A percentile compares a stretch with the other conserved stretches of the same genome.
These are phyloP conservation scores for Malassezia cuniculi DNA, from an alignment of 1,284 basidiomycete species.

Conservation along the genomic window DNA sequence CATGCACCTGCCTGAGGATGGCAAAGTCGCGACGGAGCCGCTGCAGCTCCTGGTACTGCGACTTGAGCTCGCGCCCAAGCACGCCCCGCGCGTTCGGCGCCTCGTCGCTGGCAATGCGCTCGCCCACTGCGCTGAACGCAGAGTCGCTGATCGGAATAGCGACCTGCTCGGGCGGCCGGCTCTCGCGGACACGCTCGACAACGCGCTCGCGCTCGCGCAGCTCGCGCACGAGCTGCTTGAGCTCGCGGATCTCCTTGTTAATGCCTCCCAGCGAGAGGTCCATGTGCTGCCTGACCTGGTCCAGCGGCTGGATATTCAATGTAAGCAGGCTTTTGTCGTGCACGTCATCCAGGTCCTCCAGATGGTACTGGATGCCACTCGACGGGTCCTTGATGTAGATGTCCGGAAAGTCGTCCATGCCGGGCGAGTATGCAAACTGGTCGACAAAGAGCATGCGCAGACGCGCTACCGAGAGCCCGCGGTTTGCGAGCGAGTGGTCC, in stretches of 20 bases:
- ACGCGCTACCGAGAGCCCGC: constrained; percentile 55
- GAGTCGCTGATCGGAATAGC: constrained; percentile 27
- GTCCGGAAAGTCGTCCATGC: constrained; percentile 78
- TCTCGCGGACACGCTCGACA: neutral
- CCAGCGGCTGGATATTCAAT: constrained; percentile 89
- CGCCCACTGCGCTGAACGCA: constrained; percentile 31
- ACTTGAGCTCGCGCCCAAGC: constrained; percentile 57
- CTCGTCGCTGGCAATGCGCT: constrained; percentile 1
- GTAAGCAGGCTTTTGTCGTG: constrained; percentile 74
- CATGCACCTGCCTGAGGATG: constrained; percentile 82
- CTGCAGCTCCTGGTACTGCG: constrained; percentile 86
- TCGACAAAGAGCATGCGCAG: constrained; percentile 82
- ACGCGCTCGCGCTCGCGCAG: constrained; percentile 5
- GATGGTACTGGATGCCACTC: constrained; percentile 83
- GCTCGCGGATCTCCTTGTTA: constrained; percentile 81
- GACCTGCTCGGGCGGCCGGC: constrained; percentile 14
- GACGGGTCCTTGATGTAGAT: constrained; percentile 86
- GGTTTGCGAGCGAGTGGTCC: constrained; percentile 16
- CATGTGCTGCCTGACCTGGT: constrained; percentile 97
- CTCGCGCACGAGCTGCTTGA: constrained; percentile 56
- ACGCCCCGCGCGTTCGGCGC: constrained; percentile 6
- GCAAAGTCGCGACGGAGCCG: constrained; percentile 82
- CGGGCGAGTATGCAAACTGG: constrained; percentile 81
- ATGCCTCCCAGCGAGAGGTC: constrained; percentile 72
- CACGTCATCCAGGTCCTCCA: constrained; percentile 89